Percentiles rank a stretch among this genome's conserved stretches.
These are phyloP conservation scores for Euphorbia lathyris DNA, from an alignment of 345 rosid species.

Conservation along the genomic window DNA sequence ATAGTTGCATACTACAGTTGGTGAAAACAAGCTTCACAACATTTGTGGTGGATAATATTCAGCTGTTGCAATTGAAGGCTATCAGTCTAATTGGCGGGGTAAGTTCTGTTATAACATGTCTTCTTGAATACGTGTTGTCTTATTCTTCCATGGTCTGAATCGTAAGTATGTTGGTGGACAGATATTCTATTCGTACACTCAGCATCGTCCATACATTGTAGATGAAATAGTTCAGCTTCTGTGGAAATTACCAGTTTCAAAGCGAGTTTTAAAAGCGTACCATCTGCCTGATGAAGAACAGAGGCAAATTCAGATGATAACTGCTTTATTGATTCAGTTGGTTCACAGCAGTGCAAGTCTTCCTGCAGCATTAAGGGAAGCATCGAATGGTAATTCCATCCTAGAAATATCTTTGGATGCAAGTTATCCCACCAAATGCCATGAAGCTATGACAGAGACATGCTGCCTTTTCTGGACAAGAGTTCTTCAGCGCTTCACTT, in stretches of 20 bases:
- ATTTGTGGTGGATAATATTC: slow-evolving; percentile 94
- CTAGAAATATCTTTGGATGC: slow-evolving; percentile 70
- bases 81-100: slow-evolving; percentile 85
- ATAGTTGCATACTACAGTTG: slow-evolving; percentile 93
- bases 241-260: slow-evolving; percentile 84
- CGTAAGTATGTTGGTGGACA: slow-evolving; percentile 33
- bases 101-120: slow-evolving; percentile 27
- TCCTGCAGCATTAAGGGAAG: slow-evolving; percentile 72
- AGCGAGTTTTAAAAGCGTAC: slow-evolving; percentile 75
- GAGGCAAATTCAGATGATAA: slow-evolving; percentile 94
- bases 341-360: slow-evolving; percentile 87
- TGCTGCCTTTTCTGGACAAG: slow-evolving; percentile 98
- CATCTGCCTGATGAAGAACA: slow-evolving; percentile 98
- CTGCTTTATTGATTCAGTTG: slow-evolving; percentile 93
- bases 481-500: slow-evolving; percentile 83
- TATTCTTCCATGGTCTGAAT: slow-evolving; percentile 4
- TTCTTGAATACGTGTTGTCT: background rate
- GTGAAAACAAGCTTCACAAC: slow-evolving; percentile 79
- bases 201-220: slow-evolving; percentile 78
- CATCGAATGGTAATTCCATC: slow-evolving; percentile 49
- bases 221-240: slow-evolving; percentile 88
- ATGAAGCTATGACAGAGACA: slow-evolving; percentile 83
- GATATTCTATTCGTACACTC: slow-evolving; percentile 84
- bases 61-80: slow-evolving; percentile 93
- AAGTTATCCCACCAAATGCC: slow-evolving; percentile 59